Evolutionary conservation across 805 yeast species (phyloP), one percentile per base, ranked within the genome.

Genomic region (Saccharomycopsis fibuligera): DNA sequence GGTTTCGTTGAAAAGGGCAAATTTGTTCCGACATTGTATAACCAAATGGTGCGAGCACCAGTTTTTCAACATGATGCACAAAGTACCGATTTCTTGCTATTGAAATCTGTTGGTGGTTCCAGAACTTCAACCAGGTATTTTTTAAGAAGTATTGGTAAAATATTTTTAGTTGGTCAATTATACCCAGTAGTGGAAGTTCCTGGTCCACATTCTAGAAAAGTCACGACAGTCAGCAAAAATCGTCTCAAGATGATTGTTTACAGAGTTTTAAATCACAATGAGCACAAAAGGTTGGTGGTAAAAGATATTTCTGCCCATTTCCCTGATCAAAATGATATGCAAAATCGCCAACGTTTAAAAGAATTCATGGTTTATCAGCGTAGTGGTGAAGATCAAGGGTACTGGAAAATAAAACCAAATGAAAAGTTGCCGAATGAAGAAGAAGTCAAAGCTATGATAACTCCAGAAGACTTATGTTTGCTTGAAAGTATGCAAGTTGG

Each of bases 291-390:
- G 33, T 72, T 93, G 37, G 73, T 86, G 5, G 95, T 93, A 9
- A 82, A 82, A 55, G 98, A 93, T 56, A 86, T 93, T 21, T 81
- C 96, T 0, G 76, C 77, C 44, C 97, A 91, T 68, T 93, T 93
- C 62, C 98, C 99, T 0, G 98, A 89, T 57, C 97, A 90, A 64
- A 90, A 86, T 60, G 98, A 93, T 60, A 90, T 91, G 87, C 99
- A 93, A 63, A 91, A 88, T 62, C 76, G 99, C 58, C 98, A 91
- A 67, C 74, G 96, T 54, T 73, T 93, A 49, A 93, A 93, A 64
- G 99, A 93, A 67, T 93, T 93, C 58, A 93, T 93, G 99, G 97
- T 90, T 59, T 93, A 86, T 59, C 97, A 91, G 67, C 74, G 97
- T 58, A 80, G 83, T 35, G 98, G 98, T 10, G 87, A 83, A 5